Evolutionary conservation across 2,329 filamentous ascomycete genomes (phyloP).

Genomic region (Blastomyces gilchristii): DNA sequence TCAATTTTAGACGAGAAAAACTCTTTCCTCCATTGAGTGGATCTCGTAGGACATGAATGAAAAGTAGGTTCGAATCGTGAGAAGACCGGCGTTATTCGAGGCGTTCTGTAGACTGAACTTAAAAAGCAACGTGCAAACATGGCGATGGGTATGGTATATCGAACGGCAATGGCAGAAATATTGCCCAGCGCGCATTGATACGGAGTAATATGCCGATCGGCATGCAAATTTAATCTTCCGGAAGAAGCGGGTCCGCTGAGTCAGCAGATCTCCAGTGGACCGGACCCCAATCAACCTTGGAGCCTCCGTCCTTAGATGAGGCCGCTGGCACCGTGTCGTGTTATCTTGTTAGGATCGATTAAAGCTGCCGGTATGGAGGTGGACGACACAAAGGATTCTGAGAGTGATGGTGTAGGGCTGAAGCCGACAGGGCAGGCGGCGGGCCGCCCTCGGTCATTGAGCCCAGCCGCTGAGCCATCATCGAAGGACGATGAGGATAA

Average conservation of each 20-base stretch:
- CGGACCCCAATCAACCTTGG: neutral
- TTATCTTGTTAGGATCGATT: conserved; percentile 15
- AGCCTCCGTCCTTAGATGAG: neutral
- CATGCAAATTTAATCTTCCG: neutral
- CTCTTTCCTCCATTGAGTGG: neutral
- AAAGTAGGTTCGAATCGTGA: neutral
- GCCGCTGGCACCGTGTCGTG: neutral
- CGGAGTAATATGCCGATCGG: neutral
- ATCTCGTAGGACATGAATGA: neutral
- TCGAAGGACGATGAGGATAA: conserved; percentile 19
- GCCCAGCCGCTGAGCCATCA: conserved; percentile 11
- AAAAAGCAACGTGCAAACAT: conserved; percentile 28
- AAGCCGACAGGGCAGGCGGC: conserved; percentile 15
- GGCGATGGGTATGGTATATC: neutral
- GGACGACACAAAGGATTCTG: conserved; percentile 24
- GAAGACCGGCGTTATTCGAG: neutral
- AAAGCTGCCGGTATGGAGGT: conserved; percentile 30
- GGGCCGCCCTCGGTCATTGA: neutral
- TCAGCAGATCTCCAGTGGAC: neutral
- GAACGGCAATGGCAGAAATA: neutral
- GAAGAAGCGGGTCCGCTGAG: neutral
- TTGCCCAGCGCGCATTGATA: too few relatives aligned
- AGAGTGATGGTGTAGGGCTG: conserved; percentile 16
- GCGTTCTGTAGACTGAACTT: conserved; percentile 25
- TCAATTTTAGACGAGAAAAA: conserved; percentile 59